phyloP scores from a whole-genome alignment of 2,329 filamentous ascomycete species.

The Aspergillus caelatus region DNA sequence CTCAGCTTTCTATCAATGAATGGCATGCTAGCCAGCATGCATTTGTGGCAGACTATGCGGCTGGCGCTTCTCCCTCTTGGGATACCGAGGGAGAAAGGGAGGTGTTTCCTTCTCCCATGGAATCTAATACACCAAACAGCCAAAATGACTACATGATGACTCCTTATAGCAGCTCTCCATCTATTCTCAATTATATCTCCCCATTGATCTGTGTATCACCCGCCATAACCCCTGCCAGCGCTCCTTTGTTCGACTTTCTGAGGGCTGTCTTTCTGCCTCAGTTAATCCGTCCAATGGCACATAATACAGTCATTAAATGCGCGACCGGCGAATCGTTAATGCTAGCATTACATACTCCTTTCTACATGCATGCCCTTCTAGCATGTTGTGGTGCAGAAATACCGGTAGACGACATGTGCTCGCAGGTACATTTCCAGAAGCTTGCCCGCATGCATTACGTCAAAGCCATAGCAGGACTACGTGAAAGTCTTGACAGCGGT shows the following conservation, averaged over 20 bases:
- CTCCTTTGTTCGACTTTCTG: slow-evolving; percentile 27
- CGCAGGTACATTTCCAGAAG: slow-evolving; percentile 9
- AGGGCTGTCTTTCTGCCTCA: slow-evolving; percentile 24
- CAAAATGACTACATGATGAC: neutral
- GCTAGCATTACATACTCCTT: slow-evolving; percentile 18
- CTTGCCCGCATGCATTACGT: slow-evolving; percentile 22
- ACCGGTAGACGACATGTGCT: slow-evolving; percentile 6
- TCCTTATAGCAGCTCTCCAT: too few species aligned
- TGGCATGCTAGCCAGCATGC: neutral
- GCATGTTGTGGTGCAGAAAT: slow-evolving; percentile 28
- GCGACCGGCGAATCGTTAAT: slow-evolving; percentile 17
- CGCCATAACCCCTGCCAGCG: slow-evolving; percentile 12
- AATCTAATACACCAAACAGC: neutral
- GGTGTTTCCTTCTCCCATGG: neutral
- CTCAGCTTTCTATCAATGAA: neutral
- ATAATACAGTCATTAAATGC: slow-evolving; percentile 12
- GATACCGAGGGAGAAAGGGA: neutral
- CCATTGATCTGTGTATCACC: neutral
- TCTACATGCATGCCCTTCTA: slow-evolving; percentile 28
- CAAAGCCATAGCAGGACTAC: slow-evolving; percentile 17
- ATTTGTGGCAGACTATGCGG: neutral
- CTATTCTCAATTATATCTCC: neutral
- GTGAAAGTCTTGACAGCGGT: slow-evolving; percentile 1
- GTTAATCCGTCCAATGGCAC: slow-evolving; percentile 23
- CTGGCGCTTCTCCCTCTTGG: neutral